phyloP scores from a whole-genome alignment of 169 alveolate genomes.

The Cyclospora cayetanensis region DNA sequence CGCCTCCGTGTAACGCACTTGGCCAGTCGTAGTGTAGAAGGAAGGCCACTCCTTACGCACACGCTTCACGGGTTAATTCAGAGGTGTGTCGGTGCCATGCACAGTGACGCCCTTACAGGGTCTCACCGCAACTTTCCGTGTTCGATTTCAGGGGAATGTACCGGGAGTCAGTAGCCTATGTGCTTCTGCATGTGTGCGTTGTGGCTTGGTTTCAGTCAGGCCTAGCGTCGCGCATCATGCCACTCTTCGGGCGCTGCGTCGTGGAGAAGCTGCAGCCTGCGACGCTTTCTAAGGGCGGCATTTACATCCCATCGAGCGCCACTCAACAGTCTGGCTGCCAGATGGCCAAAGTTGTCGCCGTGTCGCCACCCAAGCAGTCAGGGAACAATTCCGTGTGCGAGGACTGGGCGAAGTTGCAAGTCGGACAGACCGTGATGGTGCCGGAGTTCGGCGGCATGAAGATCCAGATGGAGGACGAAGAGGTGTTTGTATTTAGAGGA shows the following conservation, averaged over 20 bases:
- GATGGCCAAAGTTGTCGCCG: slow-evolving; percentile 79
- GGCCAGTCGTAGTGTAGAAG: too few species aligned
- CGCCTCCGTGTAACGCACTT: too few species aligned
- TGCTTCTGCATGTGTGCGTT: not conserved
- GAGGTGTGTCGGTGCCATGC: too few species aligned
- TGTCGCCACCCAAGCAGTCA: slow-evolving; percentile 25
- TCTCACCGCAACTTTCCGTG: too few species aligned
- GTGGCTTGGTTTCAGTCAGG: slow-evolving; percentile 53
- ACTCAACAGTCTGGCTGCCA: slow-evolving; percentile 77
- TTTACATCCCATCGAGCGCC: slow-evolving; percentile 86
- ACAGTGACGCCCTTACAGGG: too few species aligned
- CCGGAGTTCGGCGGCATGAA: slow-evolving; percentile 92
- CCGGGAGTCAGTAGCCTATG: too few species aligned
- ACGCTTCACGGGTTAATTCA: too few species aligned
- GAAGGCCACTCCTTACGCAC: too few species aligned
- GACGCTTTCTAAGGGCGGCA: slow-evolving; percentile 84
- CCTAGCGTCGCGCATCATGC: slow-evolving; percentile 81
- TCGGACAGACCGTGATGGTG: slow-evolving; percentile 88
- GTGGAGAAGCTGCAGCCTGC: slow-evolving; percentile 81
- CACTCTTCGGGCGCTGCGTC: slow-evolving; percentile 86
- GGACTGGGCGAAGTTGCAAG: slow-evolving; percentile 72
- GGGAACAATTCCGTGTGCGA: slow-evolving; percentile 9
- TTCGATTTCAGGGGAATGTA: too few species aligned
- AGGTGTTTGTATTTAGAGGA: slow-evolving; percentile 82
- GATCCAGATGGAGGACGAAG: slow-evolving; percentile 86